Conservation (phyloP, 768 basidiomycete species). For the Suillus decipiens region DNA sequence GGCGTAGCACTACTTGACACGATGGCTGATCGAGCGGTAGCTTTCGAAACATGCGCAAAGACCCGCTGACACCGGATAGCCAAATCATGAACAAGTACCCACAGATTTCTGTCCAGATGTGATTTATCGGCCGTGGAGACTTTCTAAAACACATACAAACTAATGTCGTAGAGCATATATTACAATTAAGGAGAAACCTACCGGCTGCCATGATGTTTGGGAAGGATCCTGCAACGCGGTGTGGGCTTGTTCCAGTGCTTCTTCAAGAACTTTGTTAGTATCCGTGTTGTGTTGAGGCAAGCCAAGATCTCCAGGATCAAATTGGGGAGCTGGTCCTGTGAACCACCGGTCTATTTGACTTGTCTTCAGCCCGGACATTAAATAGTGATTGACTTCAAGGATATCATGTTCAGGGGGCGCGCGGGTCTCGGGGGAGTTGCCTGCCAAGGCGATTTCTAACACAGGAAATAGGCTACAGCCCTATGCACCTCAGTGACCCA, state of each 20-base stretch:
- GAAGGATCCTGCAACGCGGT: slow-evolving; percentile 48
- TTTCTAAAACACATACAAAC: slow-evolving; percentile 42
- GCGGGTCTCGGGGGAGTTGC: slow-evolving; percentile 52
- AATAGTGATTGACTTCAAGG: slow-evolving; percentile 79
- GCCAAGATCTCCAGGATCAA: slow-evolving; percentile 34
- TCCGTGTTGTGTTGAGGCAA: slow-evolving; percentile 24
- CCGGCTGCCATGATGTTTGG: slow-evolving; percentile 52
- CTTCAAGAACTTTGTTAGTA: slow-evolving; percentile 29
- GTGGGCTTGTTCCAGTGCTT: slow-evolving; percentile 50
- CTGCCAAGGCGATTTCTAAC: slow-evolving; percentile 51
- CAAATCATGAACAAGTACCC: slow-evolving; percentile 62
- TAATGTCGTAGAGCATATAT: slow-evolving; percentile 25
- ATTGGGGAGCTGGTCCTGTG: slow-evolving; percentile 49
- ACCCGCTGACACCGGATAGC: slow-evolving; percentile 59
- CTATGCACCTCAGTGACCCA: slow-evolving; percentile 16
- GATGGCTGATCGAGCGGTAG: slow-evolving; percentile 61
- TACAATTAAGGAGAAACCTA: slow-evolving; percentile 40
- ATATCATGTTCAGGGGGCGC: slow-evolving; percentile 61
- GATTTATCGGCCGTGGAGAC: slow-evolving; percentile 51
- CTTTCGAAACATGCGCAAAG: slow-evolving; percentile 63
- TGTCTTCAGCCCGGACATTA: slow-evolving; percentile 65
- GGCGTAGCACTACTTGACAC: slow-evolving; percentile 32
- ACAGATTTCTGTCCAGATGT: slow-evolving; percentile 68
- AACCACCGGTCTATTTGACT: slow-evolving; percentile 84
- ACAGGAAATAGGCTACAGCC: slow-evolving; percentile 18